These are phyloP conservation scores for Mycosphaerella sp. DNA, from an alignment of 2,329 filamentous ascomycete species.

Conservation along the genomic window DNA sequence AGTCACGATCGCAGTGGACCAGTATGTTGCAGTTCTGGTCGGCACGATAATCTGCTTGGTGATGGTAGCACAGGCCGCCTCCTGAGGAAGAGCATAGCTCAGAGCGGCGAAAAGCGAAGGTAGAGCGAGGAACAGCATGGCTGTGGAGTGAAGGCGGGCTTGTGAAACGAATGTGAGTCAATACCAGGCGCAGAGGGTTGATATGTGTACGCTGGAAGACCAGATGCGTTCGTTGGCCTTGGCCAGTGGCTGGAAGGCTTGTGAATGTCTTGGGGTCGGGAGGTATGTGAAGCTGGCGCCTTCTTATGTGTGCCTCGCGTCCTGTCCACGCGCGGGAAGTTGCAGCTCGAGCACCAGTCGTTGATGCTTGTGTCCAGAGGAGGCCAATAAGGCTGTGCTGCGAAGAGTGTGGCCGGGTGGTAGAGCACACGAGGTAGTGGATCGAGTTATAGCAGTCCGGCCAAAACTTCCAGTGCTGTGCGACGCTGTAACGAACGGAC, in stretches of 20 bases:
- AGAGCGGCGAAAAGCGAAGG: constrained; percentile 23
- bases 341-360: constrained; percentile 2
- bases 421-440: constrained; percentile 1
- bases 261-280: constrained; percentile 7
- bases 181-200: constrained; percentile 1
- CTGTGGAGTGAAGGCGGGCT: constrained; percentile 7
- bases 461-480: not conserved
- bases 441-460: not conserved
- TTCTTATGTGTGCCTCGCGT: constrained; percentile 12
- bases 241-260: constrained; percentile 3
- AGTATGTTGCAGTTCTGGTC: constrained; percentile 29
- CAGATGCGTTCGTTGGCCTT: not conserved
- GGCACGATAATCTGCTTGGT: constrained; percentile 28
- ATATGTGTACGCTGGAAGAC: constrained; percentile 5
- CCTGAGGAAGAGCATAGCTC: constrained; percentile 25
- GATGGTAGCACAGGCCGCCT: constrained; percentile 23
- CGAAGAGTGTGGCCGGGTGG: not conserved
- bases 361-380: not conserved
- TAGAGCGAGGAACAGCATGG: constrained; percentile 22
- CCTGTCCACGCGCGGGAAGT: constrained; percentile 7
- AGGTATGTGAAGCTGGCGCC: constrained; percentile 9
- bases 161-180: constrained; percentile 13
- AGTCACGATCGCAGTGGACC: constrained; percentile 24
- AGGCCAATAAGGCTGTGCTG: not conserved
- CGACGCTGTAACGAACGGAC: not conserved